Evolutionary conservation across 169 alveolate species (phyloP).

Genomic region (Cryptosporidium parvum): DNA sequence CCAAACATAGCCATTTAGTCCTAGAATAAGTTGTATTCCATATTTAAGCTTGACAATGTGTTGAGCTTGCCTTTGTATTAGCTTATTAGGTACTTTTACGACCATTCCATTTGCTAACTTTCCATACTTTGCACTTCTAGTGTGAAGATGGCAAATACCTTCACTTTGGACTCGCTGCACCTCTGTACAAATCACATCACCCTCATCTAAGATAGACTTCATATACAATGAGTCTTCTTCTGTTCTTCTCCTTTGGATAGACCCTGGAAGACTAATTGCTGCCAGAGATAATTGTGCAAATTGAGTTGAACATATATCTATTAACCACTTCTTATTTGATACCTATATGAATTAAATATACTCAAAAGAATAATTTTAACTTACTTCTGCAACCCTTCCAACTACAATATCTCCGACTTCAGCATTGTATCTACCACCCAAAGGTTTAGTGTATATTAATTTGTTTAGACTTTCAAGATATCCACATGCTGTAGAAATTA

Average conservation of each 20-base stretch:
- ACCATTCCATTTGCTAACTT: conserved; percentile 89
- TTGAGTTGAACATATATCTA: conserved; percentile 91
- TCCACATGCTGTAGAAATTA: conserved; percentile 64
- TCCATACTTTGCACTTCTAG: conserved; percentile 92
- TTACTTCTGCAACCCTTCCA: conserved; percentile 85
- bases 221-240: conserved; percentile 92
- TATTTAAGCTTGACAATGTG: conserved; percentile 88
- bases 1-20: conserved; percentile 90
- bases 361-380: conserved; percentile 16
- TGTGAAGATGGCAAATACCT: conserved; percentile 89
- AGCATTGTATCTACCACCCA: conserved; percentile 85
- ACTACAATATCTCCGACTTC: conserved; percentile 88
- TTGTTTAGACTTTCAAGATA: conserved; percentile 79
- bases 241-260: conserved; percentile 89
- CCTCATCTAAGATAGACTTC: conserved; percentile 89
- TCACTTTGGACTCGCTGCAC: conserved; percentile 89
- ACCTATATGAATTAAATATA: neutral
- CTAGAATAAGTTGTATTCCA: conserved; percentile 89
- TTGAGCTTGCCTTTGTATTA: conserved; percentile 88
- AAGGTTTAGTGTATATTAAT: conserved; percentile 86
- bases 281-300: conserved; percentile 89
- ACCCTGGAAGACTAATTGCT: conserved; percentile 90
- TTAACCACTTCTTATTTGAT: conserved; percentile 85
- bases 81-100: conserved; percentile 87
- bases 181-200: conserved; percentile 92